Percentiles rank a stretch among this genome's conserved stretches.
These are phyloP conservation scores for Solanum sitiens DNA, from an alignment of 257 asterid genomes.

Conservation along the genomic window DNA sequence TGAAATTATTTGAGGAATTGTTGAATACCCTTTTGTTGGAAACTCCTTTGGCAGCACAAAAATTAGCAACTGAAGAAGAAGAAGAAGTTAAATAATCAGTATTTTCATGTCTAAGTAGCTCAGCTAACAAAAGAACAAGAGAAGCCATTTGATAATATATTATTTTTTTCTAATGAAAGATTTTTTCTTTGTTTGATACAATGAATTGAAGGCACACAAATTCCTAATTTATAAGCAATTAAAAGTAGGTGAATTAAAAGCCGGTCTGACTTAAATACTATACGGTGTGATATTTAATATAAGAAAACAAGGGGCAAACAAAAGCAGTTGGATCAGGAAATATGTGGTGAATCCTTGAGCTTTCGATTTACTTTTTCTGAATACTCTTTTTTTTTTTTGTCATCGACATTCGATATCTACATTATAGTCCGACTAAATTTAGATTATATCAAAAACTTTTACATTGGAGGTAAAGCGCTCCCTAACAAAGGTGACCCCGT, in stretches of 20 bases:
- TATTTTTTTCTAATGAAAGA: neutral
- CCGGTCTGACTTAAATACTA: neutral
- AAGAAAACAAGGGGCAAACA: neutral
- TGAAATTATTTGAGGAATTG: neutral
- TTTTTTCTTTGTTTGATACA: neutral
- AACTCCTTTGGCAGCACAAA: neutral
- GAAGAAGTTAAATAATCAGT: constrained; percentile 17
- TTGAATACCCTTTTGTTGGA: neutral
- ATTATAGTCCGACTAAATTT: too few relatives aligned
- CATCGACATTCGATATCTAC: accelerated
- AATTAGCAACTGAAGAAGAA: neutral
- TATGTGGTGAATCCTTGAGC: neutral
- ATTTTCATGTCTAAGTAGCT: constrained; percentile 37
- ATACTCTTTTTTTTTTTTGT: too few relatives aligned
- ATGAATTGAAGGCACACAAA: neutral
- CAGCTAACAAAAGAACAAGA: constrained; percentile 49
- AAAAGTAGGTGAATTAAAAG: neutral
- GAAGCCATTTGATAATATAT: constrained; percentile 36
- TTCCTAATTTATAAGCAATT: neutral
- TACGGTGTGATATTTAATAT: neutral
- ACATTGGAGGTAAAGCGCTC: too few relatives aligned
- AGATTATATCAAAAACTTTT: too few relatives aligned
- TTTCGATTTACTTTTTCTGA: neutral
- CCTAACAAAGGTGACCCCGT: accelerated
- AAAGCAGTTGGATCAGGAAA: neutral